Base-by-base conservation (phyloP, 768 basidiomycete species). In the Rhizopogon vinicolor region DNA sequence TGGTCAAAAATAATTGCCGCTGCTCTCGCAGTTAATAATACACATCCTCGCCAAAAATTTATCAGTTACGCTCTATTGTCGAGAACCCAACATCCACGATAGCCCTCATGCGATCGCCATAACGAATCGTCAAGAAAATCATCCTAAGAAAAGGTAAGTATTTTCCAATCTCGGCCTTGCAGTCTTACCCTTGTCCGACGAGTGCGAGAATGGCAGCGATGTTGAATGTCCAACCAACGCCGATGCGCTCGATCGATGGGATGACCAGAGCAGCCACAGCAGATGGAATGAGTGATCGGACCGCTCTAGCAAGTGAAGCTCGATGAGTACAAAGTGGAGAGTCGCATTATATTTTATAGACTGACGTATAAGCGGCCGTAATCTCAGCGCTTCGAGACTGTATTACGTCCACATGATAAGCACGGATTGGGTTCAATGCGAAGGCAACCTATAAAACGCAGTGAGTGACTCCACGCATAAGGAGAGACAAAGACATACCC, bases 61-160 rank as follows among this genome's bases (percentile, higher is more conserved):
- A 33, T 53, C 52, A 78, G 51, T 75, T 76, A 19, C 65, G 70
- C 1, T 72, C 65, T 8, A 63, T 65, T 0, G 75, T 78, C 1
- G 83, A 79, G 60, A 76, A 86, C 3, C 79, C 84, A 7, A 85
- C 68, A 59, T 87, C 80, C 6, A 77, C 68, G 72, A 77, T 82
- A 0, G 75, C 77, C 41, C 86, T 74, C 73, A 88, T 77, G 52
- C 73, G 70, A 28, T 76, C 75, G 3, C 85, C 86, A 43, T 86
- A 82, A 18, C 68, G 72, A 44, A 88, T 81, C 3, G 78, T 80
- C 16, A 74, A 57, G 71, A 73, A 78, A 3, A 87, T 58, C 3
- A 84, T 48, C 12, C 86, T 87, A 54, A 53, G 35, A 51, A 51
- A 18, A 81, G 83, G 51, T 53, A 41, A 55, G 31, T 29, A 33